Conservation (phyloP, 2,329 filamentous ascomycete genomes). For the Alternaria angustiovoidea region DNA sequence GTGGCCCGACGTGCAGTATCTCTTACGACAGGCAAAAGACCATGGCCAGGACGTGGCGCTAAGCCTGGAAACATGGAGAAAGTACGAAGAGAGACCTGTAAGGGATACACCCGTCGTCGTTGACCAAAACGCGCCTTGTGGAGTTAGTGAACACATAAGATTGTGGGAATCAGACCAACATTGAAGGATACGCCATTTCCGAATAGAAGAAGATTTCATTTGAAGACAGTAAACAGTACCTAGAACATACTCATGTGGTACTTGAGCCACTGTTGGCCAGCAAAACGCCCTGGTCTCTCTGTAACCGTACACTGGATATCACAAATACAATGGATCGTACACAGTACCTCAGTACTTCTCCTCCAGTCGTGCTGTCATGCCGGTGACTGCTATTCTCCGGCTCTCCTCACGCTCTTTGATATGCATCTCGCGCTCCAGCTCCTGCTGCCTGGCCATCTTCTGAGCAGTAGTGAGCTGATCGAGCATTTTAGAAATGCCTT, state of each 20-base stretch:
- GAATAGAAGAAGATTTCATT: background rate
- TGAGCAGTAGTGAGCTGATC: constrained; percentile 47
- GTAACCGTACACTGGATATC: constrained; percentile 6
- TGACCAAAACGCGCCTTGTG: background rate
- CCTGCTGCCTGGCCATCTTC: constrained; percentile 32
- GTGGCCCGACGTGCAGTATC: background rate
- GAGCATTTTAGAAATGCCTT: constrained; percentile 41
- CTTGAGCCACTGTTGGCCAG: background rate
- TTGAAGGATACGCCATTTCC: background rate
- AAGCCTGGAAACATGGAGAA: background rate
- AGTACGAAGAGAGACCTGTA: background rate
- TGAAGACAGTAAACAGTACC: background rate
- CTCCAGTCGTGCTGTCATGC: constrained; percentile 47
- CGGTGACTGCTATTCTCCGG: constrained; percentile 31
- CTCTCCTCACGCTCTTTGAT: constrained; percentile 23
- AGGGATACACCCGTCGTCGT: no score
- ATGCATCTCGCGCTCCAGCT: constrained; percentile 34
- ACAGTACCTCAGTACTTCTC: constrained; percentile 36
- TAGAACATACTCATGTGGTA: background rate
- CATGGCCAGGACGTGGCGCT: background rate
- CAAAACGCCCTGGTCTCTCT: constrained; percentile 8
- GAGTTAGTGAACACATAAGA: background rate
- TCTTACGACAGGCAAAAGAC: background rate
- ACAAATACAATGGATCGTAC: constrained; percentile 9
- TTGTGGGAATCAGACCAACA: background rate